Base-by-base conservation (phyloP, 495 filamentous ascomycete genomes). In the Xylaria venustula region DNA sequence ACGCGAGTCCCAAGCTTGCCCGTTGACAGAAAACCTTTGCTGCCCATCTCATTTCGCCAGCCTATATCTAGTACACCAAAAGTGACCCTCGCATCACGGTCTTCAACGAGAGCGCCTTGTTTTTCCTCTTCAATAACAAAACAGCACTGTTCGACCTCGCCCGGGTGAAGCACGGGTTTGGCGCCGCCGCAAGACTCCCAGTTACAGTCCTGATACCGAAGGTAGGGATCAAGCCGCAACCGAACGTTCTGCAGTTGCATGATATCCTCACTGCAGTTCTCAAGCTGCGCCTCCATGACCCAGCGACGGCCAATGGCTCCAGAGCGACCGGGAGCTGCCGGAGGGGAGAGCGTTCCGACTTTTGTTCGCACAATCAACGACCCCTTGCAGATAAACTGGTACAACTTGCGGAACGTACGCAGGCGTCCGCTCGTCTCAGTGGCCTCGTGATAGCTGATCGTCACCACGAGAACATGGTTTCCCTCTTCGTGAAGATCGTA, bases 401-500 rank as follows among this genome's bases (percentile, higher is more conserved):
- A 98, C 61, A 98, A 75, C 73, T 98, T 98, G 63, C 93, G 79
- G 71, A 98, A 98, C 12, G 90, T 96, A 61, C 95, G 79, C 23
- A 88, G 86, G 40, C 91, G 82, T 32, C 88, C 89, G 54, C 83
- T 84, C 23, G 84, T 85, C 28, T 85, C 83, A 40, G 83, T 84
- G 1, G 81, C 80, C 58, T 88, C 83, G 32, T 87, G 91, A 73
- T 98, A 98, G 50, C 88, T 92, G 34, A 98, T 88, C 53, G 91
- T 98, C 37, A 98, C 94, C n/a, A 89, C 91, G 5, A 98, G 79
- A 14, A 96, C 88, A 72, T 98, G 93, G 63, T 87, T 90, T 5
- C 95, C 94, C 72, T 97, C 93, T 70, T 98, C 94, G 64, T 92
- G 91, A 19, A 98, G 80, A 69, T 96, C 90, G 73, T 92, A 93